A percentile compares a stretch with the other conserved stretches of the same genome.
These are phyloP conservation scores for Plantago elongata DNA, from an alignment of 257 asterid species.

Conservation along the genomic window DNA sequence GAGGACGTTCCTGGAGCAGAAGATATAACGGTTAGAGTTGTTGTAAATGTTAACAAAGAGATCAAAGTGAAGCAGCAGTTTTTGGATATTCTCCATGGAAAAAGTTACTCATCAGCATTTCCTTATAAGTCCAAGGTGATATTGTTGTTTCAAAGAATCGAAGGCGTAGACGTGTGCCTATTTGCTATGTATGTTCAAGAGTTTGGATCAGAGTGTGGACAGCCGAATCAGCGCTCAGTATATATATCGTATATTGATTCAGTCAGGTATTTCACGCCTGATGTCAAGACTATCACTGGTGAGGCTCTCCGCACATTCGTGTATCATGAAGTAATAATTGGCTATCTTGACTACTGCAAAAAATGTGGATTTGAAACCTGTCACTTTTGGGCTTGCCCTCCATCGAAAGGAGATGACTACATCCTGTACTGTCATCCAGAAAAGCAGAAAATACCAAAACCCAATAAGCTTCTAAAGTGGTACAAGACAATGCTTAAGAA, in stretches of 20 bases:
- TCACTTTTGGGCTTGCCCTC: slow-evolving; percentile 84
- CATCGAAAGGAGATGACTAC: slow-evolving; percentile 63
- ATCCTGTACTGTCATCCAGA: slow-evolving; percentile 40
- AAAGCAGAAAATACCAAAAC: too few species aligned
- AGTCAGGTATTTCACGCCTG: slow-evolving; percentile 65
- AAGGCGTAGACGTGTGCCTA: slow-evolving; percentile 69
- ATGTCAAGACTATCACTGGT: slow-evolving; percentile 42
- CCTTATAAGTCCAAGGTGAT: slow-evolving; percentile 67
- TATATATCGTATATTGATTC: slow-evolving; percentile 78
- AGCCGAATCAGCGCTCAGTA: slow-evolving; percentile 60
- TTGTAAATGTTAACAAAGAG: slow-evolving; percentile 38
- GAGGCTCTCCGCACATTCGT: slow-evolving; percentile 72
- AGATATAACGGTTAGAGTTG: slow-evolving; percentile 64
- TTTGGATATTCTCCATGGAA: slow-evolving; percentile 47
- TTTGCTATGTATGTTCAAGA: slow-evolving; percentile 75
- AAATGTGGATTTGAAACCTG: slow-evolving; percentile 54
- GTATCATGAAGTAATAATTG: slow-evolving; percentile 75
- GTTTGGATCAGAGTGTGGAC: slow-evolving; percentile 63
- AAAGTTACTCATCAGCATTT: slow-evolving; percentile 56
- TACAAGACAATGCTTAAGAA: slow-evolving; percentile 58
- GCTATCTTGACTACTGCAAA: slow-evolving; percentile 79
- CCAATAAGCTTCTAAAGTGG: slow-evolving; percentile 21
- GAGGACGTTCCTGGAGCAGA: slow-evolving; percentile 61
- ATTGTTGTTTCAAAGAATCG: slow-evolving; percentile 61
- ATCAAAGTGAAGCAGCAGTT: slow-evolving; percentile 59